Evolutionary conservation across 768 basidiomycete species (phyloP).

Genomic region (Pleurotus tuber-regium): DNA sequence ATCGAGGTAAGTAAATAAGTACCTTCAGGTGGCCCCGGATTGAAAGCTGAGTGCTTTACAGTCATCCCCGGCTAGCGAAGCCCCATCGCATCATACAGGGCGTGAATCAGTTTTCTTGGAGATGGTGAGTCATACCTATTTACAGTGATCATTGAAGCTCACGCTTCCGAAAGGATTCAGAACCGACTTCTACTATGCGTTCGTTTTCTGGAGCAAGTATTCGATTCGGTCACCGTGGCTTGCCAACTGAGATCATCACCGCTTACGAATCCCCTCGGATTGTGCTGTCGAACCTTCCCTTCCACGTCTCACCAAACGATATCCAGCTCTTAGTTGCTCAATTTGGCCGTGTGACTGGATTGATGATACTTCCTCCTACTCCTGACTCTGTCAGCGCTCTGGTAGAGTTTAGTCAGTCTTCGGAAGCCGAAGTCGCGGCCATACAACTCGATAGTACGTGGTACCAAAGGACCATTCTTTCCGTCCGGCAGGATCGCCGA

Average conservation of each 20-base stretch:
- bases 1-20: too few relatives aligned
- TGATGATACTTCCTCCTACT: slow-evolving; percentile 21
- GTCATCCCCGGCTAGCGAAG: not conserved
- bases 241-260: slow-evolving; percentile 26
- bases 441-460: slow-evolving; percentile 28
- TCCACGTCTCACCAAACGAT: slow-evolving; percentile 24
- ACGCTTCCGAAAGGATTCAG: not conserved
- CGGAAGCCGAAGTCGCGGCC: slow-evolving; percentile 32
- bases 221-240: slow-evolving; percentile 1
- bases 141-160: too few relatives aligned
- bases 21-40: too few relatives aligned
- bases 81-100: not conserved
- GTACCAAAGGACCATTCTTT: slow-evolving; percentile 22
- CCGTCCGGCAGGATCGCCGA: slow-evolving; percentile 23
- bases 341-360: slow-evolving; percentile 27
- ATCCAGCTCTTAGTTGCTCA: slow-evolving; percentile 27
- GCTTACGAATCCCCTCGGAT: slow-evolving; percentile 37
- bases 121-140: slow-evolving; percentile 5
- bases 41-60: too few relatives aligned
- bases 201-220: slow-evolving; percentile 5
- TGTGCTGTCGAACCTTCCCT: slow-evolving; percentile 39
- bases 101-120: not conserved
- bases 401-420: slow-evolving; percentile 27
- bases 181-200: slow-evolving; percentile 5
- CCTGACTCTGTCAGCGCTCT: not conserved